Evolutionary conservation across 768 basidiomycete genomes (phyloP), one percentile per base, ranked within the genome.

Genomic region (Mycena amicta): DNA sequence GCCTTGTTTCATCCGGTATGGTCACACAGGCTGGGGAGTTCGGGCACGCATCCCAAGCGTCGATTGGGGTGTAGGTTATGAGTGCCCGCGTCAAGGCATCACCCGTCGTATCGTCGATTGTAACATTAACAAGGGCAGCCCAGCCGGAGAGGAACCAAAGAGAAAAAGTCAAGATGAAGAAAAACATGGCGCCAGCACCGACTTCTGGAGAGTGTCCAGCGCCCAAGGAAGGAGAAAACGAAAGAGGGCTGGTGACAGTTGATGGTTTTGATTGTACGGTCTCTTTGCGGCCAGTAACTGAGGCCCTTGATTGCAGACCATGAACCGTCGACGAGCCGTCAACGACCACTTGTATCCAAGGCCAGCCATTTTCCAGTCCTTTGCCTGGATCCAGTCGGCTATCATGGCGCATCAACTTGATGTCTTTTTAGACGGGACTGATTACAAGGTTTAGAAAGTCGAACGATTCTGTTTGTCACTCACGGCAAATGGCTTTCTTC

Each of bases 81-180:
- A 52, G 59, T 18, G 54, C 60, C 26, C 75, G 70, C 37, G 73
- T 75, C 22, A 54, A 20, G 16, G 66, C 56, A 60, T 76, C 71
- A 31, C 72, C 71, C 26, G 64, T 60, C 33, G 70, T 70, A 64
- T 79, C 78, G 70, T 81, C 79, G 33, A 81, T 71, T 4, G 79
- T 79, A 28, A 74, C 63, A 56, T 80, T 80, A 25, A 72, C 65
- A 26, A 74, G 66, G 18, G 47, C 47, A 25, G 25, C 8, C 60
- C 49, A 15, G 66, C 66, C 23, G 57, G 54, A 20, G 56, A 27
- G 47, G 4, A 5, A 25, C 39, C 18, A 45, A 60, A 60, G 30
- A 46, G 57, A 29, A 63, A 56, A 63, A 59, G 20, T 50, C 12
- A 22, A 16, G 23, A 51, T 50, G n/a, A 53, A 28, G 46, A 45